Evolutionary conservation across 164 flowering plant species (phyloP).

Genomic region (Echeveria elegans): DNA sequence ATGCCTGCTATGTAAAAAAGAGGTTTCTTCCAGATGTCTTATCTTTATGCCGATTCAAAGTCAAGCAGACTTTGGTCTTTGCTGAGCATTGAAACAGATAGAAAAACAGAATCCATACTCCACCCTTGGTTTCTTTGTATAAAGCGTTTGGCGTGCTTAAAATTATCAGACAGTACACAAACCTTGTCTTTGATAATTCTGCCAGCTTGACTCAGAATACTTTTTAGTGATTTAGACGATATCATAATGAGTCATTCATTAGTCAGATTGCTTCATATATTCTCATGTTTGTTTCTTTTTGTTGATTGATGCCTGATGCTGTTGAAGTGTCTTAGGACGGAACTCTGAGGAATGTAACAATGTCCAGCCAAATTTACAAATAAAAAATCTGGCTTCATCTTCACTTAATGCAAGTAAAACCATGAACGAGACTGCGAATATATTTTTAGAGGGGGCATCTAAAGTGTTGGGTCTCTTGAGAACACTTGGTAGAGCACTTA

Average conservation of each 20-base stretch:
- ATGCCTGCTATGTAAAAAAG: background rate
- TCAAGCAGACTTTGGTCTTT: background rate
- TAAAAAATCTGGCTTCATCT: too few relatives aligned
- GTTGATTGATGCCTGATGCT: background rate
- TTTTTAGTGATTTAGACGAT: background rate
- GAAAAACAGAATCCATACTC: background rate
- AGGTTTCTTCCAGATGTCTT: background rate
- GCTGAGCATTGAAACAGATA: too few relatives aligned
- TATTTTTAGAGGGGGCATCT: conserved; percentile 37
- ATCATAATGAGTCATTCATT: background rate
- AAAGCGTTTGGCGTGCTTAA: background rate
- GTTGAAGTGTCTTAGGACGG: too few relatives aligned
- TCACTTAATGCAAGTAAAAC: background rate
- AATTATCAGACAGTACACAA: background rate
- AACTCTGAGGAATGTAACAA: too few relatives aligned
- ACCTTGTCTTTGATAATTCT: background rate
- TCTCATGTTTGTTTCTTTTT: background rate
- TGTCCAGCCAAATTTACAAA: too few relatives aligned
- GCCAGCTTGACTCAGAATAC: background rate
- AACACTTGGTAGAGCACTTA: conserved; percentile 79
- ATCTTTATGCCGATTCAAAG: too few relatives aligned
- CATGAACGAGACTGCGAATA: background rate
- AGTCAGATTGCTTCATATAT: background rate
- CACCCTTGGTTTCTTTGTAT: background rate
- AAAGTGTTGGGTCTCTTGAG: conserved; percentile 68